phyloP scores from a whole-genome alignment of 805 yeast species.

The Barnettozyma siamensis region DNA sequence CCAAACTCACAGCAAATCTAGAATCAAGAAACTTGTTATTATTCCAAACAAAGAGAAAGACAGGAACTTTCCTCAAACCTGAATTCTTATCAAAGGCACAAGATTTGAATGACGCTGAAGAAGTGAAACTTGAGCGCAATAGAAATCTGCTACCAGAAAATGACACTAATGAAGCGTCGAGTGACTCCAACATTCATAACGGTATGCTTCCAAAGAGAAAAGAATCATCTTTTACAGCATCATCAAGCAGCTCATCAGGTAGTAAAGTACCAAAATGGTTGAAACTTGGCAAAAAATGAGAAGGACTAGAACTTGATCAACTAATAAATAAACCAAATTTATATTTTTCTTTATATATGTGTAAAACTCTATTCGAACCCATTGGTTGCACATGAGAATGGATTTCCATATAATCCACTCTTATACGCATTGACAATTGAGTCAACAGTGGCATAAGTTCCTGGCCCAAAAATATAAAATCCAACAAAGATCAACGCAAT shows the following conservation, averaged over 20 bases:
- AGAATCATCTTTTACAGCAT: neutral
- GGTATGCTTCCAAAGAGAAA: conserved; percentile 18
- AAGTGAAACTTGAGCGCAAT: conserved; percentile 14
- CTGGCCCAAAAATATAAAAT: conserved; percentile 53
- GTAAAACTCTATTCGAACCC: conserved; percentile 20
- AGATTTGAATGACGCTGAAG: conserved; percentile 28
- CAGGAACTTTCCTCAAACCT: conserved; percentile 26
- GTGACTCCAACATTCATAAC: conserved; percentile 14
- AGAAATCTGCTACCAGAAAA: conserved; percentile 8
- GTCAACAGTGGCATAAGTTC: conserved; percentile 48
- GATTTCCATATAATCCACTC: conserved; percentile 43
- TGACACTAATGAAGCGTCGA: neutral
- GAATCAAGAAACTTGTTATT: conserved; percentile 41
- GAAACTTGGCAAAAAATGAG: conserved; percentile 31
- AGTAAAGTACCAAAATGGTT: conserved; percentile 36
- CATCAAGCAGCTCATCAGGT: neutral
- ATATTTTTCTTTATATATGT: no score
- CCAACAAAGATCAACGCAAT: conserved; percentile 40
- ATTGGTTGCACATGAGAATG: conserved; percentile 45
- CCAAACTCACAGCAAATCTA: conserved; percentile 33
- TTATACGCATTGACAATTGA: conserved; percentile 48
- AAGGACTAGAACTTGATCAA: no score
- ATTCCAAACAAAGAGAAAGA: conserved; percentile 22
- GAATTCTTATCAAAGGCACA: conserved; percentile 28
- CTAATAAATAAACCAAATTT: neutral